Percentiles rank a stretch among this genome's conserved stretches.
These are phyloP conservation scores for Phaeolepiota aurea DNA, from an alignment of 768 basidiomycete species.

Conservation along the genomic window DNA sequence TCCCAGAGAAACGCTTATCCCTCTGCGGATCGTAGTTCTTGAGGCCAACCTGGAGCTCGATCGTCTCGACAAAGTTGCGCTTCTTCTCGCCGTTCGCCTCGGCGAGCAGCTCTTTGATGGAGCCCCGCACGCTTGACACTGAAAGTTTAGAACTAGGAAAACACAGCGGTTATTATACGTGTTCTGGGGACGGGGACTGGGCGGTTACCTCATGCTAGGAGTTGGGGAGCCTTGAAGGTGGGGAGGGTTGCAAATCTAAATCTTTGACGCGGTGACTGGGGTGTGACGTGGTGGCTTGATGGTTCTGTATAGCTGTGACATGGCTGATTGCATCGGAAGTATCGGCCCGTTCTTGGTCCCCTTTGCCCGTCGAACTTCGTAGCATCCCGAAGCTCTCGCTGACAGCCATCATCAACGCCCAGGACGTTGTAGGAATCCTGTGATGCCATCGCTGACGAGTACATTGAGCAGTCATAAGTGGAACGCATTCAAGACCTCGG, in stretches of 20 bases:
- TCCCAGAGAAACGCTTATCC: constrained; percentile 99
- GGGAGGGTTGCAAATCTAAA: background rate
- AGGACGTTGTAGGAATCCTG: no score
- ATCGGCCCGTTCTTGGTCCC: no score
- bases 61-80: constrained; percentile 93
- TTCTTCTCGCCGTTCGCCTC: constrained; percentile 82
- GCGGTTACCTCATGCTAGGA: constrained; percentile 18
- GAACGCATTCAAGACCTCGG: no score
- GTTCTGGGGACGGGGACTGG: background rate
- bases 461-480: no score
- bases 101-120: constrained; percentile 83
- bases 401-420: no score
- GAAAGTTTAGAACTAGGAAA: constrained; percentile 66
- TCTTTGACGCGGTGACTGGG: background rate
- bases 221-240: constrained; percentile 1
- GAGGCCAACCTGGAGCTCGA: constrained; percentile 93
- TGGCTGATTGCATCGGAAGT: no score
- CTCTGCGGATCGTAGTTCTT: constrained; percentile 99
- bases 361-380: no score
- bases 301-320: background rate
- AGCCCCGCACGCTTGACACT: constrained; percentile 99
- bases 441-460: no score
- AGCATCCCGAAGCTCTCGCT: no score
- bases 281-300: background rate
- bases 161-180: background rate